Base-by-base conservation (phyloP, 164 flowering plant species). In the Dillenia turbinata region DNA sequence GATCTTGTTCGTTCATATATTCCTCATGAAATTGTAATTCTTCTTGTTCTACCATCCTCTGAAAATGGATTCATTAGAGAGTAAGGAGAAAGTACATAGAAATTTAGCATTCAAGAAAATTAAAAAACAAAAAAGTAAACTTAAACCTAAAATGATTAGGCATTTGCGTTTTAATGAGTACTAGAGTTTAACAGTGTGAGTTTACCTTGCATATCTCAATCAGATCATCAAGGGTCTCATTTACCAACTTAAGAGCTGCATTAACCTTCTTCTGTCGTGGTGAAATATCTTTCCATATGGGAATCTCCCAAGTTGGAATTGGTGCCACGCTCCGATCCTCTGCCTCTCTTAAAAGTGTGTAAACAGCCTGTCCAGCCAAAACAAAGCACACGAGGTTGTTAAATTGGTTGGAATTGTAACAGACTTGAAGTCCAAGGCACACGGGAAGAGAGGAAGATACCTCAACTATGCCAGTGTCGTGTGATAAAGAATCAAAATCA, bases 1-100 rank as follows among this genome's bases (percentile, higher is more conserved):
- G 98, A 77, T 94, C 98, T 66, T 81, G 80, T 65, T 93, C 98
- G 68, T 93, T 93, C 83, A 93, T 80, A 77, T 93, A 93, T 56
- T 93, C 97, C 74, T 93, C 97, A 50, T 85, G 79, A 77, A 93
- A 93, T 72, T 90, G 88, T 52, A 87, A 64, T 65, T 90, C 96
- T 70, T 94, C 98, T 70, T 87, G 80, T n/a, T 90, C 97, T 53
- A 94, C 96, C 92, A 94, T 78, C 63, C 87, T 94, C 98, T 94
- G 83, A 66, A 78, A 54, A 61, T 22, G 51, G 12, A 64, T 44
- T 46, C 12, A 3, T 56, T 19, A 59, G 40, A 33, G 52, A 43
- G 2, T 40, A 49, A 53, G 33, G 22, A 19, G 22, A 19, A 61
- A 14, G 22, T 33, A 26, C 15, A 55, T 56, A n/a, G 49, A 58